Percentiles rank a stretch among this genome's conserved stretches.
These are phyloP conservation scores for Williopsis jadinii DNA, from an alignment of 1,139 yeast genomes.

Conservation along the genomic window DNA sequence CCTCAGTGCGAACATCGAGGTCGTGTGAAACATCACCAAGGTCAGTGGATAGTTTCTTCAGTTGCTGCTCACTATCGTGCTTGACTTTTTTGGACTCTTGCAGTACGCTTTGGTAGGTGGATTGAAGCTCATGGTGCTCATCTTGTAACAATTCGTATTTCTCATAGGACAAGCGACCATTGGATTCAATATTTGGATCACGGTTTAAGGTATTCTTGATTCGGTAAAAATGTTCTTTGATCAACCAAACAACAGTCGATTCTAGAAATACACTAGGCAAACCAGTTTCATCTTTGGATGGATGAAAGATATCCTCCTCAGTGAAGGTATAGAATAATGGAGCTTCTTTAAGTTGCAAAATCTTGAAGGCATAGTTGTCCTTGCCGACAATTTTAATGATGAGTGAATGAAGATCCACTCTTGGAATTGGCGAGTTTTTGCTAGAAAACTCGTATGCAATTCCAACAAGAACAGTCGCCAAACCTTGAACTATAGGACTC, in stretches of 20 bases:
- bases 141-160: constrained; percentile 57
- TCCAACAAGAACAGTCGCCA: constrained; percentile 69
- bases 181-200: constrained; percentile 70
- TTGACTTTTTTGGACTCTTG: constrained; percentile 22
- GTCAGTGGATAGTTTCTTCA: constrained; percentile 8
- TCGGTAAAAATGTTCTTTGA: constrained; percentile 66
- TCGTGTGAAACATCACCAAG: constrained; percentile 8
- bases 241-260: constrained; percentile 50
- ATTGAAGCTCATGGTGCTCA: constrained; percentile 29
- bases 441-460: constrained; percentile 78
- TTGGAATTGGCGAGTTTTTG: constrained; percentile 59
- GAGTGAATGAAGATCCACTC: constrained; percentile 56
- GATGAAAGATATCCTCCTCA: constrained; percentile 37
- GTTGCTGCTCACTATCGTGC: constrained; percentile 5
- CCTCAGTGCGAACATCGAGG: constrained; percentile 11
- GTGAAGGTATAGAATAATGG: constrained; percentile 50
- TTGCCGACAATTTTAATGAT: constrained; percentile 68
- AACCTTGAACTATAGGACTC: constrained; percentile 61
- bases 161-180: constrained; percentile 58
- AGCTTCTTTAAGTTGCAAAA: constrained; percentile 64
- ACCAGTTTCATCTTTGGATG: constrained; percentile 70
- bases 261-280: constrained; percentile 79
- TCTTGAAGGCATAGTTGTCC: constrained; percentile 69
- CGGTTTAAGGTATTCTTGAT: constrained; percentile 66
- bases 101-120: constrained; percentile 28